Evolutionary conservation across 1,284 basidiomycete species (phyloP).

Genomic region (Heterobasidion parviporum): DNA sequence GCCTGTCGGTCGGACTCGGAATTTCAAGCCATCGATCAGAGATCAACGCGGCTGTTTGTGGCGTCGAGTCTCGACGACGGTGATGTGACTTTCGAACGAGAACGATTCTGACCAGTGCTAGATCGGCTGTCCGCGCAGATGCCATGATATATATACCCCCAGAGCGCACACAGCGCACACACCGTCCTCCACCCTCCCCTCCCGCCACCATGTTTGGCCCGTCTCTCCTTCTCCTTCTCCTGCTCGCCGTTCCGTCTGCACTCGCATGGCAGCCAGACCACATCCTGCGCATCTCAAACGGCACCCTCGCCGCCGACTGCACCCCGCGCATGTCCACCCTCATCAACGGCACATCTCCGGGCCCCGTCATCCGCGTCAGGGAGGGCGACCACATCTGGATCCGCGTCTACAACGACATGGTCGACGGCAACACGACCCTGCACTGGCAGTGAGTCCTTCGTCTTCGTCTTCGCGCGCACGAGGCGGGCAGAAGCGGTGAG

Average conservation of each 20-base stretch:
- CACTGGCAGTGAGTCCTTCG: neutral
- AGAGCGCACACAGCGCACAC: too few relatives aligned
- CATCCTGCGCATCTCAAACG: neutral
- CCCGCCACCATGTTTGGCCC: too few relatives aligned
- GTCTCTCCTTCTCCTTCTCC: neutral
- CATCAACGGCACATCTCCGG: neutral
- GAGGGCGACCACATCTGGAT: neutral
- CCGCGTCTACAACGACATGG: neutral
- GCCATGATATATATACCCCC: too few relatives aligned
- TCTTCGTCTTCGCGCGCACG: neutral
- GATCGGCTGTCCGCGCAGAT: too few relatives aligned
- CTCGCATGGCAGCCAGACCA: neutral
- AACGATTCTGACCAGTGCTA: too few relatives aligned
- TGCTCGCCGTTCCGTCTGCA: neutral
- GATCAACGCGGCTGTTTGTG: too few relatives aligned
- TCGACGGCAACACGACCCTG: neutral
- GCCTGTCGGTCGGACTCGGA: too few relatives aligned
- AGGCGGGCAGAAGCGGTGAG: neutral
- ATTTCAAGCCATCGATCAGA: too few relatives aligned
- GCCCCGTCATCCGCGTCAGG: neutral
- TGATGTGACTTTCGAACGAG: too few relatives aligned
- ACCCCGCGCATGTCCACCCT: neutral
- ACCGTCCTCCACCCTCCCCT: too few relatives aligned
- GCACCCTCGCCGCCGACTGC: neutral
- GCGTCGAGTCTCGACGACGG: too few relatives aligned